Base-by-base conservation (phyloP, 176 grass and related monocot genomes). In the Areca catechu region DNA sequence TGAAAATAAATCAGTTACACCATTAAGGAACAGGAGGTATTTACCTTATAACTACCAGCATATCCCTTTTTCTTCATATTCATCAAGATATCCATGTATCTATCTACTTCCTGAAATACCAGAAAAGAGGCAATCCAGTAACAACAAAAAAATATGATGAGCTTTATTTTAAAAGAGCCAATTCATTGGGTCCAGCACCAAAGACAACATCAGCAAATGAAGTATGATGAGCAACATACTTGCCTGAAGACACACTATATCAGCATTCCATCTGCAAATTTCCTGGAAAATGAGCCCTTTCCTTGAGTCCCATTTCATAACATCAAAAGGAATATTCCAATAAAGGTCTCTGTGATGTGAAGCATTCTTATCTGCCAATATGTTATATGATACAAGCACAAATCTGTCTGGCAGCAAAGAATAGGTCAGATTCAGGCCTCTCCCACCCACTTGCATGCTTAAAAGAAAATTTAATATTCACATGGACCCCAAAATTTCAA, bases 241-340 rank as follows among this genome's bases (percentile, higher is more conserved):
- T 80, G 71, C 90, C 76, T 95, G 90, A 63, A 95, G 90, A 61
- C 90, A 95, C 22, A 95, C 82, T 71, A 95, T 23, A 53, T 95
- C 86, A 7, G 82, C 75, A 66, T 86, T 81, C 77, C 73, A 83
- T 21, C 79, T 79, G 22, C 61, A 67, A 60, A 95, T 95, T 67
- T 95, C 90, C 71, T 23, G 28, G 25, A 71, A 71, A 73, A 95
- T 95, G 21, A 83, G 86, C 16, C 73, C 54, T 64, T 70, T 81
- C 24, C 90, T 89, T 4, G 77, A 89, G 61, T 95, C 76, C 90
- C 90, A 90, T 14, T 73, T 63, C 74, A 86, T 55, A 30, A 76
- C 64, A 56, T 95, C 77, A 70, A 29, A 71, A 63, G 82, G 82
- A 71, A 84, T 73, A 16, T 81, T 79, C 66, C 27, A 58, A 72